Base-by-base conservation (phyloP, 441 rosid genomes). In the Jatropha multifida region DNA sequence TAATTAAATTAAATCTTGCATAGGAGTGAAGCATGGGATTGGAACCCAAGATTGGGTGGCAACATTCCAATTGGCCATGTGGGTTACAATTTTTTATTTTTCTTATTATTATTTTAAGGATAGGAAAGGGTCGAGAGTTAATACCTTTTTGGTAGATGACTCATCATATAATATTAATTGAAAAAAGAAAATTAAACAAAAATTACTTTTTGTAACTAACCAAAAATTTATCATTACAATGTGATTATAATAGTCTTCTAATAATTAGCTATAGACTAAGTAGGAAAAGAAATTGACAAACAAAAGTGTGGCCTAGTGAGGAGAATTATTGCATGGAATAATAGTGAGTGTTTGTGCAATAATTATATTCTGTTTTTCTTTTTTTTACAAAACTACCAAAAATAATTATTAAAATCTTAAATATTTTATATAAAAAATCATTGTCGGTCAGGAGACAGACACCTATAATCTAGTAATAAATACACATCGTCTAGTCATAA, bases 1-100 rank as follows among this genome's bases (percentile, higher is more conserved):
- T 60, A 9, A 9, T 27, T 3, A 0, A 26, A 26, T 42, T 42
- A 77, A 79, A 85, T 84, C 83, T 74, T 77, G 77, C 12, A 40
- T 58, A 2, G 72, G 71, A 80, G 75, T 56, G 69, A 55, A 69
- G 59, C 32, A 7, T 46, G 80, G 81, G 74, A 79, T 71, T 49
- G 59, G 17, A 49, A 23, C 52, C 40, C 62, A 65, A 1, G 11
- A 51, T 40, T 4, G 10, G 60, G 51, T 61, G 41, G 65, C 65
- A 27, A 10, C 23, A 10, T 26, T 10, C 26, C 66, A 46, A 10
- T 48, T 69, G 56, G 58, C 44, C 79, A 63, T 64, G 75, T 76
- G 79, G 20, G 44, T 68, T 61, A 14, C 9, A 27, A 0, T n/a
- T 7, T 27, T 32, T 7, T 3, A 11, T 48, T 73, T 41, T 51